phyloP scores from a whole-genome alignment of 768 basidiomycete species.

The Pisolithus albus region DNA sequence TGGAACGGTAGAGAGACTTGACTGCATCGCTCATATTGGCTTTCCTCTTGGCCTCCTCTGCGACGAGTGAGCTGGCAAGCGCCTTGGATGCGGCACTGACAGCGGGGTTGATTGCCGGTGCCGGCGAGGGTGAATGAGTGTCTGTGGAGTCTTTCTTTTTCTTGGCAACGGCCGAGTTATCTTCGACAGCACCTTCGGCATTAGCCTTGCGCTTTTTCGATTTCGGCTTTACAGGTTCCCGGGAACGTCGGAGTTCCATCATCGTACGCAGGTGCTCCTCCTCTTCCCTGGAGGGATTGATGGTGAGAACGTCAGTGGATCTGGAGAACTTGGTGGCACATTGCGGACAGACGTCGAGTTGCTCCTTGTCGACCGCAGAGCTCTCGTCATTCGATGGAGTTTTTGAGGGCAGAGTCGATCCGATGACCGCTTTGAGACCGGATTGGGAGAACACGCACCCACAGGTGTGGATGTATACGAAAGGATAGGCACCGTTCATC shows the following conservation, averaged over 20 bases:
- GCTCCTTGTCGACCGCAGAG: constrained; percentile 19
- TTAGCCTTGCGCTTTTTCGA: constrained; percentile 60
- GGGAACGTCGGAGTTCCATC: constrained; percentile 53
- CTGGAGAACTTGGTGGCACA: constrained; percentile 66
- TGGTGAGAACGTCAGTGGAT: constrained; percentile 43
- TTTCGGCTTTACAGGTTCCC: constrained; percentile 46
- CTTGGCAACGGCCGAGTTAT: constrained; percentile 36
- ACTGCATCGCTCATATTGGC: constrained; percentile 82
- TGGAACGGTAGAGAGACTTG: constrained; percentile 62
- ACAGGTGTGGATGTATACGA: constrained; percentile 79
- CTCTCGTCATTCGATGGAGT: constrained; percentile 20
- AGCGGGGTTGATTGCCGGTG: constrained; percentile 36
- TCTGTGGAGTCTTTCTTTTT: constrained; percentile 25
- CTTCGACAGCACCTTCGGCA: constrained; percentile 19
- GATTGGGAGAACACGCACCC: constrained; percentile 90
- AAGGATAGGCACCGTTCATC: constrained; percentile 88
- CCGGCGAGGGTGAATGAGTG: constrained; percentile 17
- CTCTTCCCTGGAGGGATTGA: constrained; percentile 71
- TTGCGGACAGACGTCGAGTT: constrained; percentile 66
- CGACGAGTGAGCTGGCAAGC: constrained; percentile 64
- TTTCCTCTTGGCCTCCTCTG: constrained; percentile 79
- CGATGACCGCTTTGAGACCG: constrained; percentile 56
- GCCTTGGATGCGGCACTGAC: constrained; percentile 56
- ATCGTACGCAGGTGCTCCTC: constrained; percentile 47
- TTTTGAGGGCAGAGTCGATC: constrained; percentile 22